Conservation (phyloP, 768 basidiomycete species). For the Thelephora aurantiotincta region DNA sequence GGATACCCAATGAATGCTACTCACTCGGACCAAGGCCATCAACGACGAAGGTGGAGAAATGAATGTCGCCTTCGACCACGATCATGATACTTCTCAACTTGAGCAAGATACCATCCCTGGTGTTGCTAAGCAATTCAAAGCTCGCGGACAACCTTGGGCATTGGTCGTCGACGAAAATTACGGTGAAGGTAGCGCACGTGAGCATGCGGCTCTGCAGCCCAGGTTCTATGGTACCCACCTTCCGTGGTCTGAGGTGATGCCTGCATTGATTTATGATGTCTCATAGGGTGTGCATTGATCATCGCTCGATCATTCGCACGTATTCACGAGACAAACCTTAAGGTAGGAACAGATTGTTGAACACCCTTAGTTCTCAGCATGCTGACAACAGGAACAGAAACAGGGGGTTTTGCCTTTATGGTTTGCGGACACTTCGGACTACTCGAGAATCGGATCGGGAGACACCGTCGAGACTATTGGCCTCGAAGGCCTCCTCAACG, state of each 20-base stretch:
- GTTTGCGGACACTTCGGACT: slow-evolving; percentile 80
- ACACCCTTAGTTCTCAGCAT: neutral
- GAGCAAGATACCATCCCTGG: slow-evolving; percentile 74
- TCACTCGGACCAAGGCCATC: slow-evolving; percentile 34
- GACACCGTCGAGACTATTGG: slow-evolving; percentile 77
- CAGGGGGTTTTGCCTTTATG: slow-evolving; percentile 96
- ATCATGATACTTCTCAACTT: slow-evolving; percentile 27
- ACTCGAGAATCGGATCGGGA: slow-evolving; percentile 67
- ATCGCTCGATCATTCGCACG: slow-evolving; percentile 91
- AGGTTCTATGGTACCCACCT: slow-evolving; percentile 64
- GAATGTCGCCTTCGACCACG: slow-evolving; percentile 80
- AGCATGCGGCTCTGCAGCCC: slow-evolving; percentile 95
- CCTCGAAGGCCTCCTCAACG: slow-evolving; percentile 47
- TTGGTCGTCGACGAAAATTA: slow-evolving; percentile 94
- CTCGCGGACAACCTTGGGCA: slow-evolving; percentile 79
- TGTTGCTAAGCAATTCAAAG: slow-evolving; percentile 81
- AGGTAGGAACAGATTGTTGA: slow-evolving; percentile 30
- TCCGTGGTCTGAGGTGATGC: neutral
- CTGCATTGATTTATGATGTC: neutral
- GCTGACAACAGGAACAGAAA: slow-evolving; percentile 41
- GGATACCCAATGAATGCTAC: neutral
- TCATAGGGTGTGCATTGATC: slow-evolving; percentile 69
- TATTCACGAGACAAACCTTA: slow-evolving; percentile 96
- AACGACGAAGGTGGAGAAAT: slow-evolving; percentile 94
- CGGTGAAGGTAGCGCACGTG: slow-evolving; percentile 94